A percentile compares a stretch with the other conserved stretches of the same genome.
phyloP scores from a whole-genome alignment of 2,329 filamentous ascomycete species.

The Phyllosticta paracitricarpa region DNA sequence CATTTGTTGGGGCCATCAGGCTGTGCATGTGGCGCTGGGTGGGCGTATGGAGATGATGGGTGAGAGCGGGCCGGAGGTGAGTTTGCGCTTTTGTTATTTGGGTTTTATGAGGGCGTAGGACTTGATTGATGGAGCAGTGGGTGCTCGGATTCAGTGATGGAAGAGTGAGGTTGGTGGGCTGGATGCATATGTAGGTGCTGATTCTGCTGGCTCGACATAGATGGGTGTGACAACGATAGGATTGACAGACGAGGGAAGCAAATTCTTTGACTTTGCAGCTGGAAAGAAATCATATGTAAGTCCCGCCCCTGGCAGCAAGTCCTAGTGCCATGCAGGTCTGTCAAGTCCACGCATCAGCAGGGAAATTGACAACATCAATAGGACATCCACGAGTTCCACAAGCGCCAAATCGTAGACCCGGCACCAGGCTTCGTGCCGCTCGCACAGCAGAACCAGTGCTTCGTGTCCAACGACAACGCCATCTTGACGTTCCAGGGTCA shows the following conservation, averaged over 20 bases:
- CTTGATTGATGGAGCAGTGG: not conserved
- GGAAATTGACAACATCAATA: not conserved
- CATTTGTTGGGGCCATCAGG: slow-evolving; percentile 10
- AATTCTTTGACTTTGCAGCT: slow-evolving; percentile 6
- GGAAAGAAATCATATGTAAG: not conserved
- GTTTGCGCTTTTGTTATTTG: not conserved
- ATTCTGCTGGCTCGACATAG: not conserved
- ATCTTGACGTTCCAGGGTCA: slow-evolving; percentile 10
- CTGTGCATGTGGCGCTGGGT: slow-evolving; percentile 5
- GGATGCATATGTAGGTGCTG: not conserved
- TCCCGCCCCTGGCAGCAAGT: not conserved
- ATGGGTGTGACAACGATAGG: slow-evolving; percentile 1
- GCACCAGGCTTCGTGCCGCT: slow-evolving; percentile 6
- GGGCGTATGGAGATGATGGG: slow-evolving; percentile 1
- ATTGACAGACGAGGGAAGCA: not conserved
- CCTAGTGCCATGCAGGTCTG: too few relatives aligned
- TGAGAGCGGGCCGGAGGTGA: slow-evolving; percentile 4
- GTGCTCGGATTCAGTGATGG: too few relatives aligned
- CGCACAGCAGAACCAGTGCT: slow-evolving; percentile 1
- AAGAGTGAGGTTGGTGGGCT: not conserved
- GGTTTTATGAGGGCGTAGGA: not conserved
- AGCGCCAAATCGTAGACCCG: not conserved
- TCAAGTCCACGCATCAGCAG: too few relatives aligned
- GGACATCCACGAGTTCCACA: slow-evolving; percentile 8
- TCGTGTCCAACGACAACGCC: slow-evolving; percentile 5